These are phyloP conservation scores for Amaranthus palmeri DNA, from an alignment of 148 eudicot genomes.

Conservation along the genomic window DNA sequence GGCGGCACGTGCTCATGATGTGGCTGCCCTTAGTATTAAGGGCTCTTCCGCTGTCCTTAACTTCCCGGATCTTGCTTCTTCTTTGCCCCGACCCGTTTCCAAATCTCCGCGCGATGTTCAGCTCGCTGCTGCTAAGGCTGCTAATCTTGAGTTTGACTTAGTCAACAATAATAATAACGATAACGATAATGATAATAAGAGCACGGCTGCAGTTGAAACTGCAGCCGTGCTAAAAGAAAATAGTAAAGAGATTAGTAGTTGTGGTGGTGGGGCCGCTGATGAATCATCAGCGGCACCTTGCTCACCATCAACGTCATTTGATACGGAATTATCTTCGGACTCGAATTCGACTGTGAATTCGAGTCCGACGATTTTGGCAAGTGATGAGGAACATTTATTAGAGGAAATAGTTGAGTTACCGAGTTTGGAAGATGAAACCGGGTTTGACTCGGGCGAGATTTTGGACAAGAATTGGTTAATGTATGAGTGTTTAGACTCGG, in stretches of 20 bases:
- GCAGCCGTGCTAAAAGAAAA: too few species aligned
- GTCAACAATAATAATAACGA: too few species aligned
- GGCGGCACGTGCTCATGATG: constrained; percentile 87
- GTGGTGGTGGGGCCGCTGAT: not conserved
- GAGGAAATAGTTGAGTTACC: constrained; percentile 63
- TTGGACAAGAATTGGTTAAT: constrained; percentile 34
- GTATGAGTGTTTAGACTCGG: constrained; percentile 29
- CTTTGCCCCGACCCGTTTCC: constrained; percentile 53
- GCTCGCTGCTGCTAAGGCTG: constrained; percentile 56
- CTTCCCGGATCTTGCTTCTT: constrained; percentile 51
- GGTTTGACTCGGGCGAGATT: constrained; percentile 39
- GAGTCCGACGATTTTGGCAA: not conserved
- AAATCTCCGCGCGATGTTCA: constrained; percentile 57
- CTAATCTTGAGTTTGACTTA: constrained; percentile 34
- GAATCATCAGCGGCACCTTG: not conserved
- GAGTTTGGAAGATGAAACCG: constrained; percentile 33
- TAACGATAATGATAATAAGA: too few species aligned
- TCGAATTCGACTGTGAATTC: not conserved
- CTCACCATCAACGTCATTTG: constrained; percentile 16
- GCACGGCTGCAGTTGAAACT: too few species aligned
- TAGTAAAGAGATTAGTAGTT: too few species aligned
- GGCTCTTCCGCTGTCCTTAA: constrained; percentile 56
- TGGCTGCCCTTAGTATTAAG: constrained; percentile 52
- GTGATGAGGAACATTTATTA: constrained; percentile 31
- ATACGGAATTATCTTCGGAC: constrained; percentile 5